phyloP scores from a whole-genome alignment of 306 rosid genomes.

The Trichosanthes cucumerina region DNA sequence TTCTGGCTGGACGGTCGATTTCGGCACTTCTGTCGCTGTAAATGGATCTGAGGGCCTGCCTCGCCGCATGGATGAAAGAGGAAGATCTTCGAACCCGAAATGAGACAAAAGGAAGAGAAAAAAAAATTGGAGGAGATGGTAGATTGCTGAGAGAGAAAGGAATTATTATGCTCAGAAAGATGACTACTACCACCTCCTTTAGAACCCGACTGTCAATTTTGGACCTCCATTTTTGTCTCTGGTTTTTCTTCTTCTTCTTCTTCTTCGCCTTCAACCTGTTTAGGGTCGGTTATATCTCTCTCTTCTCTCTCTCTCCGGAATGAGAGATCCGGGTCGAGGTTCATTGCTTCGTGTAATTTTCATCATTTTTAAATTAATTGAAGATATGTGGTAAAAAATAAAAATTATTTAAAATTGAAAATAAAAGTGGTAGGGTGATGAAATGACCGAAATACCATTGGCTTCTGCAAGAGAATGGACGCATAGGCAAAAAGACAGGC shows the following conservation, averaged over 20 bases:
- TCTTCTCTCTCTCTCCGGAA: not conserved
- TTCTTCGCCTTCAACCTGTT: not conserved
- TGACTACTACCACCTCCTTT: constrained; percentile 25
- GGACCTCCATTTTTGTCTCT: constrained; percentile 11
- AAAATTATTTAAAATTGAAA: not conserved
- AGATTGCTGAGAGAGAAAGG: constrained; percentile 13
- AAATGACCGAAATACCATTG: constrained; percentile 1
- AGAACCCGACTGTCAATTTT: constrained; percentile 12
- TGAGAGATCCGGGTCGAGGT: constrained; percentile 14
- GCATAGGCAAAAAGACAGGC: not conserved
- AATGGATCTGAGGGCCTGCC: constrained; percentile 37
- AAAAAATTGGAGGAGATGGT: constrained; percentile 17
- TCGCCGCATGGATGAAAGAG: constrained; percentile 51
- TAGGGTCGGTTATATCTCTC: not conserved
- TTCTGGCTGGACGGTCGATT: constrained; percentile 6
- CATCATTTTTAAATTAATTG: not conserved
- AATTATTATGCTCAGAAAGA: not conserved
- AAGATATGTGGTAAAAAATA: not conserved
- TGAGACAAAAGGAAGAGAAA: not conserved
- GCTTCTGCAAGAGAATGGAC: not conserved
- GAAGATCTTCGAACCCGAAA: not conserved
- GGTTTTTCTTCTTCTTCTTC: not conserved
- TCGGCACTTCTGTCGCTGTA: not conserved
- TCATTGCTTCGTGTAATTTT: constrained; percentile 4
- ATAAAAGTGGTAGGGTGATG: not conserved